Conservation (phyloP, 305 asterid genomes). For the Fraxinus albicans region DNA sequence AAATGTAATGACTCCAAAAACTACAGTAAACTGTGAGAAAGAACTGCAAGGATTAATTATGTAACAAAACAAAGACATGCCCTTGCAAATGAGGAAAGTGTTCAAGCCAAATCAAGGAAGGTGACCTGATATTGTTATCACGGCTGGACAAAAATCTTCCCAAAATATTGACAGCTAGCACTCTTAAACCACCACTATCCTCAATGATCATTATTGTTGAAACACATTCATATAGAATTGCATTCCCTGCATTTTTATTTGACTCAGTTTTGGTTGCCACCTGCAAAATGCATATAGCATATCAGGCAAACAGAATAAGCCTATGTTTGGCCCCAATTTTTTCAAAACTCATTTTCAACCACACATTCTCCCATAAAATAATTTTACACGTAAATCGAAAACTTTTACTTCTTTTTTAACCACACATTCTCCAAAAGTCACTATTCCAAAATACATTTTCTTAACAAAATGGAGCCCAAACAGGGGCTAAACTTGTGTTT, state of each 20-base stretch:
- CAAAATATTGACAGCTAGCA: conserved; percentile 91
- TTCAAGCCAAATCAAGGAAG: conserved; percentile 28
- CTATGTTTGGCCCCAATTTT: background rate
- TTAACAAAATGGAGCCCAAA: background rate
- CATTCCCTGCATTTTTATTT: conserved; percentile 94
- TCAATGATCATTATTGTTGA: conserved; percentile 86
- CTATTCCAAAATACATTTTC: background rate
- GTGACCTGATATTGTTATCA: conserved; percentile 93
- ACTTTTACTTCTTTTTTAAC: background rate
- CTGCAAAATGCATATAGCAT: conserved; percentile 38
- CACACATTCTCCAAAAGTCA: background rate
- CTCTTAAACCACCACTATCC: conserved; percentile 94
- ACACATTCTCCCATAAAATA: background rate
- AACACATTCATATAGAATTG: conserved; percentile 96
- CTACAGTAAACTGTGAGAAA: background rate
- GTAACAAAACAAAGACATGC: background rate
- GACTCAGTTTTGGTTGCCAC: conserved; percentile 98
- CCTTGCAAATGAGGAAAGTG: conserved; percentile 10
- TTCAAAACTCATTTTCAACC: background rate
- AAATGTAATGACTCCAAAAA: background rate
- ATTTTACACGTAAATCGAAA: too few species aligned
- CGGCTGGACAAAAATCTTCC: conserved; percentile 98
- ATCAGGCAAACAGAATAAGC: conserved; percentile 23
- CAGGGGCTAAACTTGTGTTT: background rate
- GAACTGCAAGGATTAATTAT: background rate